Conservation (phyloP, 2,329 filamentous ascomycete species). For the Cucurbitaria berberidis region DNA sequence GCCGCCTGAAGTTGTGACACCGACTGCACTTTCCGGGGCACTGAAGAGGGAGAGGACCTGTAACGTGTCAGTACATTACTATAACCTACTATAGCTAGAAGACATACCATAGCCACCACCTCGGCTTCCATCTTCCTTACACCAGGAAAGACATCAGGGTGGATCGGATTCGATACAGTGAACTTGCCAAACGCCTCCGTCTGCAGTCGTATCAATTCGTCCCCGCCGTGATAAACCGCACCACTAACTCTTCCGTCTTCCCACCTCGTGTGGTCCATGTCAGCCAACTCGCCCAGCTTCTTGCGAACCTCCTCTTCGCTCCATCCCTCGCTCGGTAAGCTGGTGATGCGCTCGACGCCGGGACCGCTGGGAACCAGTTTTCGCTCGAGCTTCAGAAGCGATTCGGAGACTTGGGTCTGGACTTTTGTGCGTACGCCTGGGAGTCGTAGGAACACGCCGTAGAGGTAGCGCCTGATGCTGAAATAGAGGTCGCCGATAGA, state of each 20-base stretch:
- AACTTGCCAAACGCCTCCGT: constrained; percentile 93
- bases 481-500: constrained; percentile 76
- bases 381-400: constrained; percentile 77
- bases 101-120: constrained; percentile 90
- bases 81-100: background rate
- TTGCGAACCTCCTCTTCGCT: constrained; percentile 75
- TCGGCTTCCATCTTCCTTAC: constrained; percentile 99
- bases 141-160: constrained; percentile 97
- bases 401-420: constrained; percentile 80
- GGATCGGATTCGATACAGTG: constrained; percentile 93
- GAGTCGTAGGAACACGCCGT: constrained; percentile 82
- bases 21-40: constrained; percentile 81
- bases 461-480: constrained; percentile 73
- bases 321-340: constrained; percentile 84
- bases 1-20: constrained; percentile 89
- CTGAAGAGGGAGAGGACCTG: constrained; percentile 81
- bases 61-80: constrained; percentile 6
- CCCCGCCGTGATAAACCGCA: constrained; percentile 93
- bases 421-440: constrained; percentile 89
- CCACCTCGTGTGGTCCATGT: constrained; percentile 94
- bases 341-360: constrained; percentile 73
- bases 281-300: constrained; percentile 78
- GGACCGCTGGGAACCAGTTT: constrained; percentile 81
- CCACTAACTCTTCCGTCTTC: constrained; percentile 94
- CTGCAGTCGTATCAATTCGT: constrained; percentile 80